These are phyloP conservation scores for Pontederia paniculata DNA, from an alignment of 176 grass and related monocot species.

Conservation along the genomic window DNA sequence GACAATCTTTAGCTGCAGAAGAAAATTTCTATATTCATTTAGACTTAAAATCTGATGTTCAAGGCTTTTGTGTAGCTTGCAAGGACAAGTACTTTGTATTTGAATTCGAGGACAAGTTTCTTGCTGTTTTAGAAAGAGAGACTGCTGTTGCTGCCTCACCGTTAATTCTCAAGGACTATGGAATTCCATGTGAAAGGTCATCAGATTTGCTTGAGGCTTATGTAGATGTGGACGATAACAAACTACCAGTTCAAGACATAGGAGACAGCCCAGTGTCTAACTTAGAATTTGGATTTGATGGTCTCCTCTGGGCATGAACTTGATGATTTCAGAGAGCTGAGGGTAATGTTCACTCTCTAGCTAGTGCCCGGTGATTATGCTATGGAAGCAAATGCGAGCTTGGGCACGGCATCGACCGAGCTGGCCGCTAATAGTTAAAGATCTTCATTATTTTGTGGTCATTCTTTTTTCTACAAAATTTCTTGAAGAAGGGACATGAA, in stretches of 20 bases:
- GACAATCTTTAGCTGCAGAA: too few species aligned
- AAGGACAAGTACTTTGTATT: constrained; percentile 90
- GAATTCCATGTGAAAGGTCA: constrained; percentile 70
- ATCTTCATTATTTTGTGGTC: too few species aligned
- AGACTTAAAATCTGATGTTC: background rate
- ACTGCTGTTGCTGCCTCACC: constrained; percentile 38
- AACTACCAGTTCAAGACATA: constrained; percentile 42
- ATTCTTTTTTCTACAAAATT: too few species aligned
- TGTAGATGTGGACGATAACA: constrained; percentile 39
- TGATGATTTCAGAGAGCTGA: background rate
- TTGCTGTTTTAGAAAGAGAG: constrained; percentile 71
- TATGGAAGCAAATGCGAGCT: too few species aligned
- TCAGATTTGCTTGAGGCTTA: constrained; percentile 52
- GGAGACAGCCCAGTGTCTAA: constrained; percentile 76
- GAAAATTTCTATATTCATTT: too few species aligned
- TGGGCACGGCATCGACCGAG: too few species aligned
- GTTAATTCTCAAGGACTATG: constrained; percentile 66
- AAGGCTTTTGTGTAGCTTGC: constrained; percentile 41
- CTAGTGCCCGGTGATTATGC: too few species aligned
- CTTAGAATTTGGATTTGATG: constrained; percentile 72
- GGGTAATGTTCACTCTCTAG: too few species aligned
- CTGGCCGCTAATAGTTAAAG: too few species aligned
- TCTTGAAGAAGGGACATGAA: too few species aligned
- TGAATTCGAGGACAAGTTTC: constrained; percentile 91
- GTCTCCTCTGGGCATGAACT: constrained; percentile 79